Conservation (phyloP, 2,329 filamentous ascomycete genomes). For the Xylariaceae sp. region DNA sequence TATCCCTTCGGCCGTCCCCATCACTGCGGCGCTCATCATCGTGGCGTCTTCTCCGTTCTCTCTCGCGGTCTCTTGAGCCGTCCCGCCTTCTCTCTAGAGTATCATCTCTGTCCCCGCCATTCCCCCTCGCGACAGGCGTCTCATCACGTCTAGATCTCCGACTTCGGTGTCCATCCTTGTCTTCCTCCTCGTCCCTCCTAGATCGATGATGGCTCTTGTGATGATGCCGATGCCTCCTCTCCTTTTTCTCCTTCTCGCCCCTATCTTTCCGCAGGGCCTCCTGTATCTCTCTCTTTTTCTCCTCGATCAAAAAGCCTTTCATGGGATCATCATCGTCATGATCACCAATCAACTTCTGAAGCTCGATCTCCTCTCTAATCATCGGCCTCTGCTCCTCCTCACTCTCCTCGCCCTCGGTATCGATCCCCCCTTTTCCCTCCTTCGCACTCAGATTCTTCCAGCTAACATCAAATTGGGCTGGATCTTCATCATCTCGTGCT, state of each 20-base stretch:
- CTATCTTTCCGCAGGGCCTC: slow-evolving; percentile 55
- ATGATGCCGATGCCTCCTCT: slow-evolving; percentile 38
- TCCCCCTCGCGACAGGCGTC: slow-evolving; percentile 24
- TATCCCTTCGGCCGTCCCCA: slow-evolving; percentile 18
- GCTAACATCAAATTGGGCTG: slow-evolving; percentile 54
- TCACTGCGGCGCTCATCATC: slow-evolving; percentile 24
- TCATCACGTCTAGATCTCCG: slow-evolving; percentile 38
- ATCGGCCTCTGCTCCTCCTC: slow-evolving; percentile 51
- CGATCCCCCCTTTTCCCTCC: slow-evolving; percentile 38
- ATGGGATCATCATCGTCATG: slow-evolving; percentile 97
- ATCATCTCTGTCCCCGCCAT: slow-evolving; percentile 23
- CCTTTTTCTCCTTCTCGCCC: slow-evolving; percentile 46
- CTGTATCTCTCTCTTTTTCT: slow-evolving; percentile 86
- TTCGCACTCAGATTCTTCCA: slow-evolving; percentile 57
- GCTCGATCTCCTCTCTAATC: slow-evolving; percentile 77
- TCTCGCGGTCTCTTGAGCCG: slow-evolving; percentile 29
- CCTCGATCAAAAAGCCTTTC: slow-evolving; percentile 84
- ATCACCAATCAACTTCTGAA: slow-evolving; percentile 69
- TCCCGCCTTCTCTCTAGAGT: slow-evolving; percentile 25
- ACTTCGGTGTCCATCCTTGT: slow-evolving; percentile 18
- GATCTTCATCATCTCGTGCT: slow-evolving; percentile 71
- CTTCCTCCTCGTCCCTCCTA: slow-evolving; percentile 23
- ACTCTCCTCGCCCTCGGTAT: slow-evolving; percentile 39
- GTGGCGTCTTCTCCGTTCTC: slow-evolving; percentile 27
- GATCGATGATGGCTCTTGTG: slow-evolving; percentile 46